phyloP scores from a whole-genome alignment of 192 early-diverging fungal species.

The Nowakowskiella sp. region DNA sequence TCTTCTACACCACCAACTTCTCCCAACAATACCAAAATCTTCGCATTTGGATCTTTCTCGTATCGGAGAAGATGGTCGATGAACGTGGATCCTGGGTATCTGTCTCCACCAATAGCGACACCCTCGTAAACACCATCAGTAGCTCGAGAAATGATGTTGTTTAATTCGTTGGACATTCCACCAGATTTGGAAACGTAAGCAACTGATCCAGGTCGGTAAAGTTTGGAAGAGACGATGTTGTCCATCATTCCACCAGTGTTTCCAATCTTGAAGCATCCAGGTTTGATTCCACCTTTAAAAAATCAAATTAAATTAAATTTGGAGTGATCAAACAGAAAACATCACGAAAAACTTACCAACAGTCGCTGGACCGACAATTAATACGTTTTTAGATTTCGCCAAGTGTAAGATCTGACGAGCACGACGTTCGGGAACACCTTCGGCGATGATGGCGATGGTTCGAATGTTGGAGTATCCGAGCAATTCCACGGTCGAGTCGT shows the following conservation, averaged over 20 bases:
- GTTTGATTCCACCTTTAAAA: conserved; percentile 90
- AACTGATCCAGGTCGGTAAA: conserved; percentile 93
- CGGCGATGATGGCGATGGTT: conserved; percentile 95
- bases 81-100: conserved; percentile 97
- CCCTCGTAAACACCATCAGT: conserved; percentile 98
- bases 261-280: conserved; percentile 99
- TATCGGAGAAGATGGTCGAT: conserved; percentile 96
- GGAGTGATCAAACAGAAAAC: not conserved
- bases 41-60: conserved; percentile 84
- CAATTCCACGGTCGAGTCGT: conserved; percentile 85
- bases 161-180: conserved; percentile 99
- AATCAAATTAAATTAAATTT: not conserved
- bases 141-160: conserved; percentile 96
- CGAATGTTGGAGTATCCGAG: conserved; percentile 77
- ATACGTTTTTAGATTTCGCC: conserved; percentile 67
- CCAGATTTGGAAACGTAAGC: conserved; percentile 98
- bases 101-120: conserved; percentile 96
- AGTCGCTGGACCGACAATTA: conserved; percentile 95
- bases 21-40: conserved; percentile 91
- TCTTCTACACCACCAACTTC: conserved; percentile 98
- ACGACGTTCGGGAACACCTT: conserved; percentile 96
- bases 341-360: no score
- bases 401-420: conserved; percentile 84
- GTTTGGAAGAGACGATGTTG: conserved; percentile 95
- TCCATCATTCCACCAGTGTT: conserved; percentile 99